Evolutionary conservation across 352 stramenopile genomes (phyloP).

Genomic region (Globisporangium sylvaticum): DNA sequence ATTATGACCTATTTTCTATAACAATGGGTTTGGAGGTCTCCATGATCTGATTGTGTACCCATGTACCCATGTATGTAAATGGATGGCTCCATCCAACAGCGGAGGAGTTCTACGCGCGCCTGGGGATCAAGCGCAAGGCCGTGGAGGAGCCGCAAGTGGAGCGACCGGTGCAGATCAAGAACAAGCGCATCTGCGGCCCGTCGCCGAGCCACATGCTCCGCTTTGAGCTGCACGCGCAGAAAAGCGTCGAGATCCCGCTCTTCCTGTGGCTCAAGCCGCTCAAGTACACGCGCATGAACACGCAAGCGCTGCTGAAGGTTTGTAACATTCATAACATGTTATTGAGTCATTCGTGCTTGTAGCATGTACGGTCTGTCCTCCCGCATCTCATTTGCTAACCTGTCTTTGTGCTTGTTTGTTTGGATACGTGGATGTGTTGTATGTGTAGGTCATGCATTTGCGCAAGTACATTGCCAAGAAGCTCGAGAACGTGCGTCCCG

Average conservation of each 20-base stretch:
- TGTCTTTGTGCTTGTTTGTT: neutral
- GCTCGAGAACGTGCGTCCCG: slow-evolving; percentile 25
- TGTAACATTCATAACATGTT: no score
- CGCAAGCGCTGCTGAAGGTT: slow-evolving; percentile 45
- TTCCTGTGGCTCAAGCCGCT: slow-evolving; percentile 33
- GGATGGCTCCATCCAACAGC: slow-evolving; percentile 13
- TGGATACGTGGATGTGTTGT: neutral
- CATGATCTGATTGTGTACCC: neutral
- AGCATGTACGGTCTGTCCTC: neutral
- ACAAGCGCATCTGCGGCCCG: slow-evolving; percentile 20
- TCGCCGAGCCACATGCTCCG: slow-evolving; percentile 33
- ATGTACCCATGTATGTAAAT: neutral
- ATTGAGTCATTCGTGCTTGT: no score
- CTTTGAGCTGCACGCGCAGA: slow-evolving; percentile 46
- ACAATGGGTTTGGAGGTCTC: no score
- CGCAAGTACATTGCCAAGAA: slow-evolving; percentile 63
- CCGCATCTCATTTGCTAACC: neutral
- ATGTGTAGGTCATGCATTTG: slow-evolving; percentile 46
- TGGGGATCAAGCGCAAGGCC: slow-evolving; percentile 62
- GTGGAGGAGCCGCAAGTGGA: slow-evolving; percentile 12
- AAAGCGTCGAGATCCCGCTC: slow-evolving; percentile 33
- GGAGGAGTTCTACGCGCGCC: slow-evolving; percentile 34
- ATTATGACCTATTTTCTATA: neutral
- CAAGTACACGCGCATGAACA: slow-evolving; percentile 32
- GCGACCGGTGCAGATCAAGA: slow-evolving; percentile 14